Evolutionary conservation across 2,329 filamentous ascomycete genomes (phyloP), one percentile per base, ranked within the genome.

Genomic region (Aureobasidium lini): DNA sequence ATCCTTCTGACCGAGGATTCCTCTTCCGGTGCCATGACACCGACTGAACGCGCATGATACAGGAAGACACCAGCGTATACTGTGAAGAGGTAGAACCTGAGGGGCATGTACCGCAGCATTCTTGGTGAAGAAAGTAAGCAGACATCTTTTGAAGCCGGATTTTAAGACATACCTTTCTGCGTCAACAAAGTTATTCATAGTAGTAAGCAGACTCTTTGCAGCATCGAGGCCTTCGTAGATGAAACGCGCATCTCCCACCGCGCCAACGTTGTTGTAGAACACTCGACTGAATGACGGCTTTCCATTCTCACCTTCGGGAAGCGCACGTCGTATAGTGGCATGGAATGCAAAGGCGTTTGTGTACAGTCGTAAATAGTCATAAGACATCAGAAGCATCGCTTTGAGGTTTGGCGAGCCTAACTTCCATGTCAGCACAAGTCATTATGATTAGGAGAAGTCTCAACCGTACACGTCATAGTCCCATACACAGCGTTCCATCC

Each of bases 331-430:
- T 23, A 81, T 83, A 0, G 85, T 87, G 2, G 87, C 86, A 68
- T 90, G 87, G 64, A 89, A 89, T 1, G 86, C 87, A 67, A 89
- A 90, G 0, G 87, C 86, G 61, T 88, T 89, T 52, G 86, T 87
- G 69, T 90, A 90, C 0, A 90, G 77, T 6, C 86, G 80, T 1
- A 90, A 73, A 66, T 89, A 90, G 64, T 89, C 85, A 66, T 88
- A 89, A 0, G 85, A 87, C 66, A 90, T 78, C 28, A 88, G 76
- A 2, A 90, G 72, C 5, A 82, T 87, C 3, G 84, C 82, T 68
- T 88, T 88, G 63, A 89, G 80, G 6, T 82, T 81, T 1, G 82
- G 78, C 1, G 85, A 86, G 67, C 81, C 81, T 82, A 57, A 28
- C 28, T 4, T 16, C 7, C 16, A 23, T 15, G 39, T 54, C 39